Percentiles rank a stretch among this genome's conserved stretches.
Evolutionary conservation across 305 asterid species (phyloP).

Genomic region (Fraxinus sp.): DNA sequence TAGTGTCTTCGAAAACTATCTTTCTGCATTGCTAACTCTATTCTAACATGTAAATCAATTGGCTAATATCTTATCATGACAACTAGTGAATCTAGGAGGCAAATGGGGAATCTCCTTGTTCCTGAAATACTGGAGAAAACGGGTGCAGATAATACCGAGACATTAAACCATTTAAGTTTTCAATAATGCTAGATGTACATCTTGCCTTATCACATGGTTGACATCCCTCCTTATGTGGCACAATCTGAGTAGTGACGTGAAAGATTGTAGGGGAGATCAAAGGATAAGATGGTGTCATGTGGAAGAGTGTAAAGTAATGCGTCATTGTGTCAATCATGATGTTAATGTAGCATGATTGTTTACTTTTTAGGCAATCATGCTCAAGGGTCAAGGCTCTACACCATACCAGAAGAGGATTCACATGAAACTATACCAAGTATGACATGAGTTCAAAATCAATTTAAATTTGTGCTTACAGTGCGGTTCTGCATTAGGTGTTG

Average conservation of each 20-base stretch:
- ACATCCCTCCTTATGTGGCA: no score
- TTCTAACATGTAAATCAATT: not conserved
- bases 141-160: not conserved
- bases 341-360: no score
- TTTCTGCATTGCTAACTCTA: not conserved
- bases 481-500: conserved; percentile 72
- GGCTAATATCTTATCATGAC: not conserved
- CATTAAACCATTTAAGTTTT: not conserved
- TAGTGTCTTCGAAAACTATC: not conserved
- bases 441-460: not conserved
- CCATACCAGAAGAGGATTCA: not conserved
- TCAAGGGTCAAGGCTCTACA: not conserved
- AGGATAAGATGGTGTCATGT: no score
- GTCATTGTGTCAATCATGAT: no score
- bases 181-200: no score
- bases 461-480: conserved; percentile 48
- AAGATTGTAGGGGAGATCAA: no score
- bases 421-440: not conserved
- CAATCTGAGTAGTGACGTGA: no score
- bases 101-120: not conserved
- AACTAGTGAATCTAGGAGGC: not conserved
- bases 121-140: not conserved
- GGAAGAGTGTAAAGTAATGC: no score
- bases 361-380: not conserved
- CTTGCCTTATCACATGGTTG: no score